Percentiles rank a stretch among this genome's conserved stretches.
These are phyloP conservation scores for Coniochaeta hoffmannii DNA, from an alignment of 2,329 filamentous ascomycete genomes.

Conservation along the genomic window DNA sequence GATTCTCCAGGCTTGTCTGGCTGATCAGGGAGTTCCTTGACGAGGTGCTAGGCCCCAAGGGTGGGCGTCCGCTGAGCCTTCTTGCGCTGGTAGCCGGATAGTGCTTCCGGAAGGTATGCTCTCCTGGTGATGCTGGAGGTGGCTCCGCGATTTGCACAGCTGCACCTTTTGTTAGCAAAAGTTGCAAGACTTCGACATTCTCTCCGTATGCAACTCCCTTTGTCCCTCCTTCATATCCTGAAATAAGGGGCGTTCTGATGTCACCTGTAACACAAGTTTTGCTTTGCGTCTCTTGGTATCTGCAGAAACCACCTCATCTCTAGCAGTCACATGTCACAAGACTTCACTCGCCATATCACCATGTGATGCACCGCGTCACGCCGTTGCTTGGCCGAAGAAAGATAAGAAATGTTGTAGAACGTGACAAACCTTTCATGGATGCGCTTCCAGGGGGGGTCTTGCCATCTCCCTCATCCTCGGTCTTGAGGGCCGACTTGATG, in stretches of 20 bases:
- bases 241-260: not conserved
- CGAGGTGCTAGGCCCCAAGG: conserved; percentile 26
- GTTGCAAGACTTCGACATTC: too few relatives aligned
- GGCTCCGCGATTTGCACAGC: conserved; percentile 55
- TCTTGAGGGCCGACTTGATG: conserved; percentile 25
- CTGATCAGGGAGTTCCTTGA: conserved; percentile 37
- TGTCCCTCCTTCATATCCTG: too few relatives aligned
- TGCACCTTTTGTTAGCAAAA: conserved; percentile 13
- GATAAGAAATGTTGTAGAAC: not conserved
- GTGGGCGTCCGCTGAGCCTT: conserved; percentile 36
- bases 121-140: conserved; percentile 23
- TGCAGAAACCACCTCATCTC: not conserved
- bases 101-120: conserved; percentile 31
- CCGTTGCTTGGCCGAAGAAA: not conserved
- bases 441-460: conserved; percentile 28
- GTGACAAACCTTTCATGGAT: conserved; percentile 36
- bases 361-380: too few relatives aligned
- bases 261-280: not conserved
- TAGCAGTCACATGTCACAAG: not conserved
- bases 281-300: not conserved
- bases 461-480: conserved; percentile 30
- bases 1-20: conserved; percentile 26
- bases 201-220: too few relatives aligned
- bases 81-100: conserved; percentile 35
- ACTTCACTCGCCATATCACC: not conserved